A percentile compares a stretch with the other conserved stretches of the same genome.
Evolutionary conservation across 2,329 filamentous ascomycete species (phyloP).

Genomic region (Clarireedia sp.): DNA sequence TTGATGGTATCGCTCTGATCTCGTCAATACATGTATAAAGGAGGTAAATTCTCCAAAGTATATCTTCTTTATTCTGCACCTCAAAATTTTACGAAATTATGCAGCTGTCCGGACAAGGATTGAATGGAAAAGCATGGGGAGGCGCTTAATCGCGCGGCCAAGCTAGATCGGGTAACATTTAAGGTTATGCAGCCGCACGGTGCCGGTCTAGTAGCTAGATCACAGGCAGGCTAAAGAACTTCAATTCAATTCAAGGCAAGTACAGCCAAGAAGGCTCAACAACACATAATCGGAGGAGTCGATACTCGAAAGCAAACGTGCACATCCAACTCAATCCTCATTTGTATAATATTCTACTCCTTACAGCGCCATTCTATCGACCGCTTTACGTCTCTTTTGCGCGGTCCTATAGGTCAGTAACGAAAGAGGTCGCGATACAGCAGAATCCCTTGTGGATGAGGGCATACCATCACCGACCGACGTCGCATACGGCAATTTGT

Average conservation of each 20-base stretch:
- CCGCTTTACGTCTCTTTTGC: no score
- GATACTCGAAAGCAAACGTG: no score
- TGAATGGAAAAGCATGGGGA: background rate
- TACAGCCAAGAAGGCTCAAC: background rate
- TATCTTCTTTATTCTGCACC: background rate
- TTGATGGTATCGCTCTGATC: no score
- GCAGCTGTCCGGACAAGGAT: background rate
- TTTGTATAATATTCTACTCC: no score
- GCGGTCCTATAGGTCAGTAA: no score
- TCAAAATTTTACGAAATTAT: background rate
- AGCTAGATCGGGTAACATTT: background rate
- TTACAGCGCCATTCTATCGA: no score
- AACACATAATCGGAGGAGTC: background rate
- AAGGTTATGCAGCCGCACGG: no score
- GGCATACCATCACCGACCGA: background rate
- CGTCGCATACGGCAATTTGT: background rate
- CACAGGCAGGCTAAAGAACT: background rate
- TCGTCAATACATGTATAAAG: background rate
- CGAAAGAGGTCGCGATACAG: no score
- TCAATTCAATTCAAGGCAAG: background rate
- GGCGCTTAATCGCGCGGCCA: background rate
- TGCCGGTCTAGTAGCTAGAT: no score
- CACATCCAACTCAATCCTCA: no score
- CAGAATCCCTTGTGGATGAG: background rate
- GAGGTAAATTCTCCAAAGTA: background rate